A percentile compares a stretch with the other conserved stretches of the same genome.
These are phyloP conservation scores for Penicillium polonicum DNA, from an alignment of 2,329 filamentous ascomycete genomes.

Conservation along the genomic window DNA sequence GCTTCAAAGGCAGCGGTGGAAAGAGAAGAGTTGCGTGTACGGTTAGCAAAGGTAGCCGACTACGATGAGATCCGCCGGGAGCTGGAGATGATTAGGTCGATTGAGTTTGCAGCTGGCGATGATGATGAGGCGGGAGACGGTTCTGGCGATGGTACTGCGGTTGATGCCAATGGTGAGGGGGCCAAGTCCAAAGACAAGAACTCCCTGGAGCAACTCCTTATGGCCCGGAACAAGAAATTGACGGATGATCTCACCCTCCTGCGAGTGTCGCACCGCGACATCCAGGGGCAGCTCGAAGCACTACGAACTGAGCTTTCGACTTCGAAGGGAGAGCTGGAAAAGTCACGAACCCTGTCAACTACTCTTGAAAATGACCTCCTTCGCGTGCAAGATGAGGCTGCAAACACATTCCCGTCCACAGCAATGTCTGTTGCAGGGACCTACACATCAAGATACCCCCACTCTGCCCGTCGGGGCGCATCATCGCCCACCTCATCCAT, in stretches of 20 bases:
- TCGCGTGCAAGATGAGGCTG: slow-evolving; percentile 78
- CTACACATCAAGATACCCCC: slow-evolving; percentile 76
- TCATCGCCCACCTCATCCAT: slow-evolving; percentile 95
- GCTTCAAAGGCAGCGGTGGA: slow-evolving; percentile 72
- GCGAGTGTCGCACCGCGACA: slow-evolving; percentile 88
- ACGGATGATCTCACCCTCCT: slow-evolving; percentile 90
- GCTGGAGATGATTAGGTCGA: slow-evolving; percentile 93
- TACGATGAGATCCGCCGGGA: slow-evolving; percentile 97
- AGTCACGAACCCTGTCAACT: slow-evolving; percentile 76
- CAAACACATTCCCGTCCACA: slow-evolving; percentile 76
- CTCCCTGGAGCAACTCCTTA: slow-evolving; percentile 82
- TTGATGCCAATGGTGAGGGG: slow-evolving; percentile 48
- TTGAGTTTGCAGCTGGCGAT: slow-evolving; percentile 84
- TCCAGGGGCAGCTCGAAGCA: slow-evolving; percentile 74
- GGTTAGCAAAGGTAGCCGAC: slow-evolving; percentile 85
- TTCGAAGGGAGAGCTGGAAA: slow-evolving; percentile 83
- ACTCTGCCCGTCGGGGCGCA: slow-evolving; percentile 66
- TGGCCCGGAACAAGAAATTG: slow-evolving; percentile 94
- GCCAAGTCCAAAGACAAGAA: slow-evolving; percentile 65
- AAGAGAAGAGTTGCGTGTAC: slow-evolving; percentile 73
- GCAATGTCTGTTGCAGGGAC: slow-evolving; percentile 92
- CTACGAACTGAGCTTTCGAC: slow-evolving; percentile 80
- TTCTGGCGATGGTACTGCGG: slow-evolving; percentile 35
- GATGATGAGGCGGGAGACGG: slow-evolving; percentile 58
- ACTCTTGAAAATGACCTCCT: slow-evolving; percentile 91